phyloP scores from a whole-genome alignment of 2,329 filamentous ascomycete genomes.

The Talaromyces sp. region DNA sequence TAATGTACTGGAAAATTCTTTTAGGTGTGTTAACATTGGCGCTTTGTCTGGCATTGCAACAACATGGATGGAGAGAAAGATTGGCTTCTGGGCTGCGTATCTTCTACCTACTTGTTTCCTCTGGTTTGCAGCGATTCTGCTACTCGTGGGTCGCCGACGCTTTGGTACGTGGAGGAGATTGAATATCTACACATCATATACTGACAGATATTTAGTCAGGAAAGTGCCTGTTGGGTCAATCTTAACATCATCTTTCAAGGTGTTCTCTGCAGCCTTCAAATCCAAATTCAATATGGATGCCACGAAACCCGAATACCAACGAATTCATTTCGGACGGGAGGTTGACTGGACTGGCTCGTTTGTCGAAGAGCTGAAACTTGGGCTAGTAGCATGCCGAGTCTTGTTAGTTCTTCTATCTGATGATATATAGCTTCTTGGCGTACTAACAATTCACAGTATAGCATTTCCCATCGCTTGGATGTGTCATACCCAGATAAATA shows the following conservation, averaged over 20 bases:
- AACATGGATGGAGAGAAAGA: not conserved
- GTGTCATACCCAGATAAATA: no score
- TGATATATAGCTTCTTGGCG: no score
- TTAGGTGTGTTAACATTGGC: constrained; percentile 15
- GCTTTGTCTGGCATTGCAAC: constrained; percentile 5
- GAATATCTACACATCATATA: not conserved
- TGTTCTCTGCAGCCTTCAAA: not conserved
- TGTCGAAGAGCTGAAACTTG: constrained; percentile 11
- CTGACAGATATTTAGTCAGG: not conserved
- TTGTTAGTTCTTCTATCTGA: not conserved
- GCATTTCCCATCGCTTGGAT: no score
- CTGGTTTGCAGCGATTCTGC: not conserved
- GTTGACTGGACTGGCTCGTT: constrained; percentile 12
- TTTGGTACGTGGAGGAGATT: not conserved
- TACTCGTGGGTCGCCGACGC: not conserved
- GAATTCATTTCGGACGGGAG: not conserved
- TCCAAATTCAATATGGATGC: constrained; percentile 10
- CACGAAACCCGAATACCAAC: constrained; percentile 5
- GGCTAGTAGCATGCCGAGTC: constrained; percentile 11
- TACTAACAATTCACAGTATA: no score
- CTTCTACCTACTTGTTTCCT: not conserved
- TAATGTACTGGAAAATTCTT: not conserved
- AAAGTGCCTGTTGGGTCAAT: constrained; percentile 2
- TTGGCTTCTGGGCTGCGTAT: not conserved
- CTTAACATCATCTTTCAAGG: constrained; percentile 7